Base-by-base conservation (phyloP, 768 basidiomycete species). In the Leccinum disarticulatum region DNA sequence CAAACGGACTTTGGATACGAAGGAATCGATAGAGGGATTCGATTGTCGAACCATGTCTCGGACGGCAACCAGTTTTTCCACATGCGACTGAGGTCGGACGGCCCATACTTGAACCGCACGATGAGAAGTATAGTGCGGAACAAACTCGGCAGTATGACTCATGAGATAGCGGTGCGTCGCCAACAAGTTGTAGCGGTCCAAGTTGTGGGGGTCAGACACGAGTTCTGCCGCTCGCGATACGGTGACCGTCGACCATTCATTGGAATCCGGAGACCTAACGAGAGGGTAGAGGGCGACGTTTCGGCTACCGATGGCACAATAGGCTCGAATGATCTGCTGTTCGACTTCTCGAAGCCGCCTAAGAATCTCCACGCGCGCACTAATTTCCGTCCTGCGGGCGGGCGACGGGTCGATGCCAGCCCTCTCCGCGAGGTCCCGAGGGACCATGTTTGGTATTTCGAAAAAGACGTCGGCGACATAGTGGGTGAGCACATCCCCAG, bases 161-260 rank as follows among this genome's bases (percentile, higher is more conserved):
- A 92, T 84, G 63, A 95, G 75, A 63, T 81, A 81, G 60, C 83
- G 83, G 73, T 95, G 91, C 0, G 85, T 67, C 14, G 80, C 81
- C 33, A 83, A 64, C 47, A 73, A 70, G n/a, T 79, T 80, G 55
- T 83, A 77, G 54, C 52, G 56, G 30, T 63, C 60, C 54, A 60
- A 35, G 19, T 53, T 61, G 30, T 47, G 6, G 11, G 77, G 71
- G 38, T 71, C 63, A 56, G 73, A 68, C 25, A 87, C 62, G 36
- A 82, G 68, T 28, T 75, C 59, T 6, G 83, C 82, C 13, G 84
- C 85, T 55, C 88, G 77, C 3, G 74, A 59, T 25, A 87, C 72
- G 1, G 87, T 86, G 33, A 87, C 76, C 7, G 73, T 72, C 0
- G 74, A 69, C 87, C 90, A 92, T 48, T 78, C 75, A 0, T 79